Evolutionary conservation across 495 filamentous ascomycete species (phyloP).

Genomic region (Articulospora tetracladia): DNA sequence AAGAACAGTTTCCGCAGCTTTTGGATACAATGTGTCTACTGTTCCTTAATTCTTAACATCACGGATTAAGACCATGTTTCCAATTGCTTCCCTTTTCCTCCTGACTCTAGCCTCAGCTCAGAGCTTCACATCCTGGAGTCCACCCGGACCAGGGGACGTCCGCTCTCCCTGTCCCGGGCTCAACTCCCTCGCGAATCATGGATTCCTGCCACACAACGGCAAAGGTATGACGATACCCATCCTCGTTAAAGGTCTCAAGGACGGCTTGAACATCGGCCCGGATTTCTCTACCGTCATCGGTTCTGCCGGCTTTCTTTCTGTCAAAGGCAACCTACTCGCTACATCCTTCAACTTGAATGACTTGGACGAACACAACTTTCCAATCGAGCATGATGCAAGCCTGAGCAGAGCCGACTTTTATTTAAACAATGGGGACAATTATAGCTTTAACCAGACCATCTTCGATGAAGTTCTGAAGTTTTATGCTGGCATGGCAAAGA

Average conservation of each 20-base stretch:
- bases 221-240: slow-evolving; percentile 31
- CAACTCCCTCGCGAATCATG: slow-evolving; percentile 51
- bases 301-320: slow-evolving; percentile 19
- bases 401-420: slow-evolving; percentile 26
- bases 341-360: slow-evolving; percentile 26
- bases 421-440: slow-evolving; percentile 23
- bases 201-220: slow-evolving; percentile 48
- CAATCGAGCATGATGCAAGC: slow-evolving; percentile 29
- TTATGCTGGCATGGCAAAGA: slow-evolving; percentile 4
- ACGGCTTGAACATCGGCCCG: slow-evolving; percentile 23
- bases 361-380: slow-evolving; percentile 24
- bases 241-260: slow-evolving; percentile 22
- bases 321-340: slow-evolving; percentile 14
- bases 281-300: slow-evolving; percentile 13
- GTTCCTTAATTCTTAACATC: too few species aligned
- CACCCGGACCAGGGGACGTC: slow-evolving; percentile 13
- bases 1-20: too few species aligned
- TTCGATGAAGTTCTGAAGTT: slow-evolving; percentile 22
- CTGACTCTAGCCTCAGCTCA: slow-evolving; percentile 4
- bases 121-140: slow-evolving; percentile 7
- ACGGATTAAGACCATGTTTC: too few species aligned
- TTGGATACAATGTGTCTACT: too few species aligned
- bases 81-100: background rate
- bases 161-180: slow-evolving; percentile 42
- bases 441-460: slow-evolving; percentile 28